Base-by-base conservation (phyloP, 2,329 filamentous ascomycete genomes). In the Chlorencoelia australis region DNA sequence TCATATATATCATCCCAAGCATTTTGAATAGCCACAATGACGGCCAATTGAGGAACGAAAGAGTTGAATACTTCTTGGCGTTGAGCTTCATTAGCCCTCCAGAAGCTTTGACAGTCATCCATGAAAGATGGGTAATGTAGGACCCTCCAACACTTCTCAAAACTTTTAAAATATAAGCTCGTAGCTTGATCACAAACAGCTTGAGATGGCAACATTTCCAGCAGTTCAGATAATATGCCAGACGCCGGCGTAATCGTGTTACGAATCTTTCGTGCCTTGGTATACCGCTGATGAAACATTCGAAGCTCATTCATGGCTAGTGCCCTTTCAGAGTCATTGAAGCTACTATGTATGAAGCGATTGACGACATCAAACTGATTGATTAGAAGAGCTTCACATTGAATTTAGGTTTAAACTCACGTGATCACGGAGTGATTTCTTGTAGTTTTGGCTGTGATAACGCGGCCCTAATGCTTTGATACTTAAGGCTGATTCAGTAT, bases 121-220 rank as follows among this genome's bases (percentile, higher is more conserved):
- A 59, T 58, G 40, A 68, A 68, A 1, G 57, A 59, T 5, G 63
- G 63, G 20, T 56, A 48, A 41, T 68, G 64, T 4, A 68, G 39
- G 25, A 68, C 58, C 14, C 61, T 58, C 37, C 65, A 66, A 2
- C 59, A 55, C 7, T 48, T 57, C 22, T 63, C 65, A 42, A 60
- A 65, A 1, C 52, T 58, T 7, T 58, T 55, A 25, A 65, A 56
- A 45, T 68, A 68, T 1, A 59, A 37, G 2, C 53, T 44, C 6
- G 62, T 49, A 7, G 31, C 16, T 13, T 21, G 30, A 32, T 42
- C 32, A 33, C 42, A 45, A 30, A 36, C 14, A 17, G 16, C 15
- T 15, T 35, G 32, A 20, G 26, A 33, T 0, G 40, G 42, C 14
- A 45, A 25, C 21, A 40, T 24, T 11, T 43, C 31, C 17, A 36